Conservation (phyloP, 768 basidiomycete species). For the Russula ochroleuca region DNA sequence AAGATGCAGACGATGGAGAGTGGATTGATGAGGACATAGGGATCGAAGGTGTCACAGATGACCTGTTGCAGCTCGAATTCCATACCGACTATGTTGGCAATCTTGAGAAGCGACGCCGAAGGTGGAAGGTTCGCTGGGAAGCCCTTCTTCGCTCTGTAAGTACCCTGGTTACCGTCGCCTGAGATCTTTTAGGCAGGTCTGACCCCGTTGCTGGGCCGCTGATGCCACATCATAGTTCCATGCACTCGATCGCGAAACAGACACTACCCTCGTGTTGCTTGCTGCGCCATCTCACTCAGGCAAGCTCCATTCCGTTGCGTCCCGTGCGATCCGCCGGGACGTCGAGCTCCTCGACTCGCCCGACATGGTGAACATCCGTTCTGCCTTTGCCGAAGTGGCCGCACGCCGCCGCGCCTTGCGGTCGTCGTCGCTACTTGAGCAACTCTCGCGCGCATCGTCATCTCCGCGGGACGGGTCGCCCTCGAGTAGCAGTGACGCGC, state of each 20-base stretch:
- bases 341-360: constrained; percentile 43
- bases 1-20: constrained; percentile 32
- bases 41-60: constrained; percentile 68
- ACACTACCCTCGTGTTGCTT: constrained; percentile 68
- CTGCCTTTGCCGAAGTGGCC: constrained; percentile 57
- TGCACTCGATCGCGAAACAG: constrained; percentile 73
- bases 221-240: constrained; percentile 54
- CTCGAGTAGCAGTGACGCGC: constrained; percentile 42
- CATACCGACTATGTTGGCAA: constrained; percentile 68
- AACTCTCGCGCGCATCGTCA: constrained; percentile 39
- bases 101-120: constrained; percentile 59
- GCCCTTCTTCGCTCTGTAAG: constrained; percentile 65
- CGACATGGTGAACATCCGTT: constrained; percentile 49
- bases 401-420: constrained; percentile 47
- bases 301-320: constrained; percentile 59
- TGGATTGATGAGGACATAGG: constrained; percentile 63
- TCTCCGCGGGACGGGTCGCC: constrained; percentile 55
- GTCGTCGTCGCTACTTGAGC: constrained; percentile 48
- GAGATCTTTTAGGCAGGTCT: constrained; percentile 35
- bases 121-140: constrained; percentile 77
- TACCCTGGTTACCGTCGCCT: constrained; percentile 5
- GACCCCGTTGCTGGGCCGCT: constrained; percentile 29
- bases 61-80: constrained; percentile 69
- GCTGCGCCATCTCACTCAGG: constrained; percentile 72
- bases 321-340: constrained; percentile 64